These are phyloP conservation scores for Prunus armeniaca DNA, from an alignment of 306 rosid species.

Conservation along the genomic window DNA sequence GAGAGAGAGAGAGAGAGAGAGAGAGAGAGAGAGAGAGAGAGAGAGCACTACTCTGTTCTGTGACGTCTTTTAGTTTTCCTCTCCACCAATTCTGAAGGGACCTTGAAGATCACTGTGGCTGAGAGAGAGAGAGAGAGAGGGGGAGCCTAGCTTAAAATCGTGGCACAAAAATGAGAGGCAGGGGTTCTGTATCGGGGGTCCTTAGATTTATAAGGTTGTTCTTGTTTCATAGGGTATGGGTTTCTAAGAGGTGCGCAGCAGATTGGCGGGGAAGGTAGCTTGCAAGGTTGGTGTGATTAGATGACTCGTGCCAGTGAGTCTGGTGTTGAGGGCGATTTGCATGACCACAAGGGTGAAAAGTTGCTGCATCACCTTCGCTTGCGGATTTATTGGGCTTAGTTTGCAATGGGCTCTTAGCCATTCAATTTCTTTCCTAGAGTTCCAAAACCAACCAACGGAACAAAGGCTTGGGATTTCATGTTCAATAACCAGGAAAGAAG, in stretches of 20 bases:
- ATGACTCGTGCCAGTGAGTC: conserved; percentile 19
- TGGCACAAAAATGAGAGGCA: background rate
- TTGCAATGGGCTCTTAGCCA: background rate
- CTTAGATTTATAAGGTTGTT: background rate
- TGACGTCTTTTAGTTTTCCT: background rate
- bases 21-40: background rate
- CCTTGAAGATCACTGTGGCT: background rate
- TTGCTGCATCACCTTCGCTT: background rate
- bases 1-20: background rate
- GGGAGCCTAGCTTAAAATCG: background rate
- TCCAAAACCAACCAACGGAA: background rate
- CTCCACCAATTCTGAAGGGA: background rate
- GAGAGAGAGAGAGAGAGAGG: background rate
- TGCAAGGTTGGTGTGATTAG: conserved; percentile 10
- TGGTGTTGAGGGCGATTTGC: conserved; percentile 27
- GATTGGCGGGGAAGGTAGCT: background rate
- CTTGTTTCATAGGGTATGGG: background rate
- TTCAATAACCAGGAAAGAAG: background rate
- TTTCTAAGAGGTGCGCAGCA: background rate
- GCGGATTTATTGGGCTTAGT: background rate
- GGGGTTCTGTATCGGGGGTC: background rate
- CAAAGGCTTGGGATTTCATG: background rate
- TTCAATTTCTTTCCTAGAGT: background rate
- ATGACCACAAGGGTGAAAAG: conserved; percentile 17
- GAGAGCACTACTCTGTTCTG: background rate